These are phyloP conservation scores for Huiozyma naganishii DNA, from an alignment of 805 yeast genomes.

Conservation along the genomic window DNA sequence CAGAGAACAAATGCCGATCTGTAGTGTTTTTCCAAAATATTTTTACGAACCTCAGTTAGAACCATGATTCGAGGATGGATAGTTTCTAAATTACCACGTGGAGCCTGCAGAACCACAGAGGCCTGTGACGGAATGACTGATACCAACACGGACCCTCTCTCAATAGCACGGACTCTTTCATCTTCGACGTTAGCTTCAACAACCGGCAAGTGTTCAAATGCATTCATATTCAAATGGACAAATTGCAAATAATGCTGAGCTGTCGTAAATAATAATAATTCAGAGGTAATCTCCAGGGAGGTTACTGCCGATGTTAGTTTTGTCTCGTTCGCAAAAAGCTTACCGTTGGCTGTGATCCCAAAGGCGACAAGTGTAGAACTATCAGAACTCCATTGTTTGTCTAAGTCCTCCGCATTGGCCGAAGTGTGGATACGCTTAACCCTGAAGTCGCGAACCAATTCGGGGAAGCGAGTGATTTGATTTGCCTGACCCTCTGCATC, in stretches of 20 bases:
- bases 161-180: slow-evolving; percentile 82
- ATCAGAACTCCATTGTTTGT: slow-evolving; percentile 21
- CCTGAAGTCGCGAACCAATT: slow-evolving; percentile 52
- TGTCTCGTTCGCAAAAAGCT: slow-evolving; percentile 50
- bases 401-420: slow-evolving; percentile 16
- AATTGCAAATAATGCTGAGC: slow-evolving; percentile 78
- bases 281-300: slow-evolving; percentile 62
- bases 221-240: slow-evolving; percentile 48
- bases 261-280: slow-evolving; percentile 71
- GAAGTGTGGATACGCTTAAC: slow-evolving; percentile 29
- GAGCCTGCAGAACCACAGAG: slow-evolving; percentile 81
- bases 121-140: slow-evolving; percentile 73
- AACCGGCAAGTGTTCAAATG: slow-evolving; percentile 31
- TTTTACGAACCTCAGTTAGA: slow-evolving; percentile 64
- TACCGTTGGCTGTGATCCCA: slow-evolving; percentile 71
- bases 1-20: slow-evolving; percentile 71
- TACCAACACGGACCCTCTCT: slow-evolving; percentile 82
- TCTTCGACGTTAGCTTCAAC: slow-evolving; percentile 38
- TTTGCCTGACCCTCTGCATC: slow-evolving; percentile 24
- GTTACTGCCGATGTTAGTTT: slow-evolving; percentile 68
- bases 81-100: slow-evolving; percentile 92
- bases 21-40: slow-evolving; percentile 49
- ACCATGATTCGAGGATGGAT: slow-evolving; percentile 90
- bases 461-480: slow-evolving; percentile 48
- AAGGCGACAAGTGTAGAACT: slow-evolving; percentile 36